Base-by-base conservation (phyloP, 2,329 filamentous ascomycete species). In the Incumbomyces delicatus region DNA sequence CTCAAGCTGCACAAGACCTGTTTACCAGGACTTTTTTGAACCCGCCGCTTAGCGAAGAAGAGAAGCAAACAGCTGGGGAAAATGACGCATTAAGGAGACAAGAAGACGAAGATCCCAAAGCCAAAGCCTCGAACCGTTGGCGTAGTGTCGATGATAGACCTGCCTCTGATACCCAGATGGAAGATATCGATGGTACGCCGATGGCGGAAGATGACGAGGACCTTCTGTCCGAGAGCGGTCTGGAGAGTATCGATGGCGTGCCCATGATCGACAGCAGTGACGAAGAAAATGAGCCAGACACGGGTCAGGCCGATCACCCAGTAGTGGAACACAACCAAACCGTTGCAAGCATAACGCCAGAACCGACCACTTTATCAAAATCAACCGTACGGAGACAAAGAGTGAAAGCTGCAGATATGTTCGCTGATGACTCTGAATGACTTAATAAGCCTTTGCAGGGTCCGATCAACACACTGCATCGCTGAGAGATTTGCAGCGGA, bases 21-120 rank as follows among this genome's bases (percentile, higher is more conserved):
- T 85, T 94, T 52, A 76, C 77, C 27, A 69, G 74, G 46, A 76
- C 76, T 11, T 94, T 94, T 58, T 79, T 85, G 52, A 78, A 80
- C 46, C 84, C 85, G 22, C 82, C 83, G 3, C 66, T 74, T 46
- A 73, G 71, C 2, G 64, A 67, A 44, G 63, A 64, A 39, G 68
- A 73, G 50, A 65, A 63, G 46, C 66, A 65, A 50, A 66, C 66
- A 45, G 64, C 62, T 2, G 65, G 69, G 53, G 50, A 49, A 44
- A 59, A 57, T 11, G 57, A 59, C 31, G 59, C 57, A 22, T 57
- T 61, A 14, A 61, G 58, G 20, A 54, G 58, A 27, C 69, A 66
- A 52, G 68, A 71, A 18, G 68, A 71, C 40, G 66, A 69, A 34
- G 56, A 48, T 18, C 51, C 31, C 44, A 46, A 32, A 42, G 41